These are phyloP conservation scores for Phytophthora lateralis DNA, from an alignment of 352 stramenopile genomes.

Conservation along the genomic window DNA sequence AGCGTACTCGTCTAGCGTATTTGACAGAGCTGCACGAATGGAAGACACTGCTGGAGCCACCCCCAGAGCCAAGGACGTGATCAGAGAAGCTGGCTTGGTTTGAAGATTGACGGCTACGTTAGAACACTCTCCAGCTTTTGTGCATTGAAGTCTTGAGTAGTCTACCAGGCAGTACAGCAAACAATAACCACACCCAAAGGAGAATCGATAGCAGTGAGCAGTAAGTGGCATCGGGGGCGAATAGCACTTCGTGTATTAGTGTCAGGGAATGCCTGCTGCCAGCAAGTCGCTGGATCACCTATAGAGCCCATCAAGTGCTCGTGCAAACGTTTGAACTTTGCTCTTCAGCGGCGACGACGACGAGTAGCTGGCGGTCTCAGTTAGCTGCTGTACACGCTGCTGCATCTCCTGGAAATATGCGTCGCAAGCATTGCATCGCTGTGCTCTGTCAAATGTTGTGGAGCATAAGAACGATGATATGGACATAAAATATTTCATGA, in stretches of 20 bases:
- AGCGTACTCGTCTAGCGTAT: too few species aligned
- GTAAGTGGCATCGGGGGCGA: neutral
- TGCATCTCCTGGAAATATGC: conserved; percentile 74
- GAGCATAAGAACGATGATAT: neutral
- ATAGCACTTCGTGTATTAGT: neutral
- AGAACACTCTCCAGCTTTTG: too few species aligned
- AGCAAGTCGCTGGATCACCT: neutral
- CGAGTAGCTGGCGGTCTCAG: conserved; percentile 29
- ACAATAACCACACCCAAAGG: too few species aligned
- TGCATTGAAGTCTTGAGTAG: too few species aligned
- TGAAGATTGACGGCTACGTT: too few species aligned
- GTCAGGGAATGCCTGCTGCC: neutral
- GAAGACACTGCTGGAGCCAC: too few species aligned
- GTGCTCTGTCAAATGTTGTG: conserved; percentile 28
- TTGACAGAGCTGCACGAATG: too few species aligned
- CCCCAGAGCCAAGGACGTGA: too few species aligned
- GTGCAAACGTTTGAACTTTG: conserved; percentile 53
- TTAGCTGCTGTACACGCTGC: conserved; percentile 43
- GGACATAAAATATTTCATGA: neutral
- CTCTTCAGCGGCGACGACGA: conserved; percentile 25
- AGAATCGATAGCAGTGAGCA: too few species aligned
- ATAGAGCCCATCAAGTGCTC: conserved; percentile 54
- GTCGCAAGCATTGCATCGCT: conserved; percentile 70
- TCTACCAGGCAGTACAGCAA: too few species aligned
- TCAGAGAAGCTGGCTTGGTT: too few species aligned